Evolutionary conservation across 805 yeast genomes (phyloP), one percentile per base, ranked within the genome.

Genomic region (Candida succiphila): DNA sequence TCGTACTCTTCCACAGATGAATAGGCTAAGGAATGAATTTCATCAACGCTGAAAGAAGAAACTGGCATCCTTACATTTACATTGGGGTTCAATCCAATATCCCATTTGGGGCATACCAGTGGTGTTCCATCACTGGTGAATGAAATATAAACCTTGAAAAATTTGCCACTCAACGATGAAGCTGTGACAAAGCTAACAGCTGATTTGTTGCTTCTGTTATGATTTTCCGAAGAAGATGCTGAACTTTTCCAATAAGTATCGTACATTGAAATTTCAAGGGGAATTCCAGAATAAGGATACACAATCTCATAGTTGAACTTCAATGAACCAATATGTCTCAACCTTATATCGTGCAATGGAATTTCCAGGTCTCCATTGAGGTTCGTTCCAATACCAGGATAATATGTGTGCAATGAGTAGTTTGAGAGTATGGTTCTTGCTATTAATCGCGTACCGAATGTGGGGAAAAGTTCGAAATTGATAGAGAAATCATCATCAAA

Each of bases 161-260:
- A 92, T 35, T 73, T 78, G 12, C 97, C 97, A 17, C 78, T 71
- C 34, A 92, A 61, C 2, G 96, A 87, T 0, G 96, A 86, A 1
- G 95, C 87, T 1, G 96, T 88, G 13, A 89, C 94, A 49, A 85
- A 75, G 12, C 92, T 78, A 27, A 78, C 67, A 17, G 57, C 50
- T 20, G 35, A 38, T 5, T 44, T 30, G 14, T 33, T 36, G 22
- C 24, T 30, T n/a, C 18, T 22, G 18, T 18, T 26, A 16, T 35
- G 10, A n/a, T 31, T 25, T 4, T 37, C 40, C 7, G 43, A 49
- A 1, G 51, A 46, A 7, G 52, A 73, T 29, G 79, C 71, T 0
- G 96, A 83, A 1, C 95, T 79, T 56, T 88, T 92, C 98, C 98
- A 89, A 58, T 89, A 89, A 0, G 97, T 89, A 49, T 88, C 96